Evolutionary conservation across 768 basidiomycete genomes (phyloP).

Genomic region (Polyporus arcularius): DNA sequence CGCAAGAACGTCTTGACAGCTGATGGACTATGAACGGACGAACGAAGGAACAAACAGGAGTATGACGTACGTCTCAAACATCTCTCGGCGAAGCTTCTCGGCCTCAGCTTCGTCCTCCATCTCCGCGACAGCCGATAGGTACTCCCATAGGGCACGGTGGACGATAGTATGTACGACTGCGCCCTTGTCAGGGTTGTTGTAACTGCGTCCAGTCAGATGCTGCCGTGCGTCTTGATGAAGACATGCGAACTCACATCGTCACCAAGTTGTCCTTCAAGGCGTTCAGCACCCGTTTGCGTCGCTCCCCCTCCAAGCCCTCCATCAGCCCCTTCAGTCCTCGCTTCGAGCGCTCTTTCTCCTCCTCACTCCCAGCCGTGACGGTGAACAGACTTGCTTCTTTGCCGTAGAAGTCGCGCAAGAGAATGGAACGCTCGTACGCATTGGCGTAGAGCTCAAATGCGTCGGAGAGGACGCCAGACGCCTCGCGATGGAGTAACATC

Average conservation of each 20-base stretch:
- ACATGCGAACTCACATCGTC: constrained; percentile 58
- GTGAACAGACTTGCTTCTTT: constrained; percentile 79
- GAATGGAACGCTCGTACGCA: constrained; percentile 76
- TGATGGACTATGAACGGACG: constrained; percentile 28
- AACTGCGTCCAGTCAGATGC: constrained; percentile 45
- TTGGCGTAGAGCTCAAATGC: constrained; percentile 88
- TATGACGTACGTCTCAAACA: constrained; percentile 70
- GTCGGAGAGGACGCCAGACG: constrained; percentile 81
- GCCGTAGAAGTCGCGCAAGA: constrained; percentile 89
- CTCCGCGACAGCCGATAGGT: constrained; percentile 61
- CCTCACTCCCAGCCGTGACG: constrained; percentile 56
- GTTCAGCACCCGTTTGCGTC: constrained; percentile 63
- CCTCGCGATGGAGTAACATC: constrained; percentile 82
- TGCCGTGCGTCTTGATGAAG: background rate
- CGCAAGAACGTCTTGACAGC: constrained; percentile 81
- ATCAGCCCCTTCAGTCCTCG: constrained; percentile 71
- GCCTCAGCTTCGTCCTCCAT: constrained; percentile 62
- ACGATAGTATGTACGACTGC: constrained; percentile 85
- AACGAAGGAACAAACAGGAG: too few relatives aligned
- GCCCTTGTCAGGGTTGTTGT: constrained; percentile 91
- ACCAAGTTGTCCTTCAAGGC: constrained; percentile 74
- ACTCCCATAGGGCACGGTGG: constrained; percentile 87
- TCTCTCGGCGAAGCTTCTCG: constrained; percentile 75
- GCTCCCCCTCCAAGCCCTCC: constrained; percentile 61
- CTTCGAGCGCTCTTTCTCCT: constrained; percentile 64